phyloP scores from a whole-genome alignment of 2,329 filamentous ascomycete species.

The Apiospora saccharicola region DNA sequence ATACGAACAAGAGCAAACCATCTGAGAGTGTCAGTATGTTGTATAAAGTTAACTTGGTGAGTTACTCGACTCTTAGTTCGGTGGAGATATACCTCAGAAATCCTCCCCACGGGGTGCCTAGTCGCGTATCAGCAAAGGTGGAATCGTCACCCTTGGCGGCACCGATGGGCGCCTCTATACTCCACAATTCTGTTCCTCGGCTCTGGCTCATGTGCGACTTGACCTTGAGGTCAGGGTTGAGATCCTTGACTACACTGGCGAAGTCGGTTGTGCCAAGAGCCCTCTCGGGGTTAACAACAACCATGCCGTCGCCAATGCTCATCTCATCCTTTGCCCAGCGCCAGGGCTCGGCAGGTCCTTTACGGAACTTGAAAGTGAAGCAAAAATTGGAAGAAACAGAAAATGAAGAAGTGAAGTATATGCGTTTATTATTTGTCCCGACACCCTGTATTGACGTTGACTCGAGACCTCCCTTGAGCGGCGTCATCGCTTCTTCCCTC shows the following conservation, averaged over 20 bases:
- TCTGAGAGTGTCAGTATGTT: slow-evolving; percentile 45
- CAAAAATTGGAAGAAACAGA: slow-evolving; percentile 56
- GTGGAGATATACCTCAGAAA: slow-evolving; percentile 56
- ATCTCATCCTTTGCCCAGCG: slow-evolving; percentile 74
- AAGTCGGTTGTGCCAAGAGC: slow-evolving; percentile 50
- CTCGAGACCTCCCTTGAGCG: slow-evolving; percentile 33
- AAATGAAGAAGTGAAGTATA: slow-evolving; percentile 64
- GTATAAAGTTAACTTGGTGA: background rate
- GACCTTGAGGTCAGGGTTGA: slow-evolving; percentile 64
- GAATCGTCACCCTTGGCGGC: slow-evolving; percentile 66
- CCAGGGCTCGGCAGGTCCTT: slow-evolving; percentile 63
- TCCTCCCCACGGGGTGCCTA: slow-evolving; percentile 69
- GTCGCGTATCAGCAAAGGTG: slow-evolving; percentile 58
- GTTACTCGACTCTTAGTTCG: background rate
- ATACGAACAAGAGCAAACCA: slow-evolving; percentile 85
- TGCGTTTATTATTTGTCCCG: slow-evolving; percentile 43
- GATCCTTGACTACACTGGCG: slow-evolving; percentile 61
- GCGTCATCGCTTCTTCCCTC: slow-evolving; percentile 58
- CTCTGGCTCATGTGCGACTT: slow-evolving; percentile 68
- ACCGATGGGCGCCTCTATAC: slow-evolving; percentile 64
- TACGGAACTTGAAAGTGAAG: slow-evolving; percentile 77
- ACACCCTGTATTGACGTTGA: slow-evolving; percentile 61
- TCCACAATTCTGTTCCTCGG: slow-evolving; percentile 74
- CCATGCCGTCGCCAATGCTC: slow-evolving; percentile 67
- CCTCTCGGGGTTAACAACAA: slow-evolving; percentile 58